Conservation (phyloP, 805 yeast genomes). For the Candida sanyiensis region DNA sequence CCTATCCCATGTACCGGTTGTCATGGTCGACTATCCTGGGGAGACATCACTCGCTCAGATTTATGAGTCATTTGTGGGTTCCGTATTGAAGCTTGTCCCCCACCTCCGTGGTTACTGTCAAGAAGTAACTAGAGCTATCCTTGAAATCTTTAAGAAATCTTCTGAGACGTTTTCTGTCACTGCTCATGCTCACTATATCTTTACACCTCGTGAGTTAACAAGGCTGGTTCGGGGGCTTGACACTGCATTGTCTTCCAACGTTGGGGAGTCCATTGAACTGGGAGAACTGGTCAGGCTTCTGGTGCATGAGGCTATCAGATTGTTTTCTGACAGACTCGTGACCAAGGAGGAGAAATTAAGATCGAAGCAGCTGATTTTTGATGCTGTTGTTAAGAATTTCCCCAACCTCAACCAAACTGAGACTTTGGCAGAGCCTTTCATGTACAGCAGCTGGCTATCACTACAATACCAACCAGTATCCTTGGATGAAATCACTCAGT, state of each 20-base stretch:
- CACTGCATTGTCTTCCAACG: constrained; percentile 31
- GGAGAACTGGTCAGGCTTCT: constrained; percentile 54
- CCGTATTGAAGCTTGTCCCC: constrained; percentile 58
- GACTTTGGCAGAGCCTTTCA: constrained; percentile 44
- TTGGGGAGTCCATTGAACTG: constrained; percentile 33
- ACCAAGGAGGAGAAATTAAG: constrained; percentile 39
- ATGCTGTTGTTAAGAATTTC: constrained; percentile 36
- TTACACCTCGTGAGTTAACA: constrained; percentile 87
- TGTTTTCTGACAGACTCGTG: constrained; percentile 71
- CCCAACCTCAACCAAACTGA: constrained; percentile 35
- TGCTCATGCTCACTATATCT: constrained; percentile 56
- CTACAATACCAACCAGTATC: constrained; percentile 53
- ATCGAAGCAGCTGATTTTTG: constrained; percentile 38
- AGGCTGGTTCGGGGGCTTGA: constrained; percentile 80
- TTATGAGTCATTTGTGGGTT: constrained; percentile 51
- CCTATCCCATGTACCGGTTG: constrained; percentile 55
- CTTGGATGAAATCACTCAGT: constrained; percentile 40
- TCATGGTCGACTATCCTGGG: constrained; percentile 80
- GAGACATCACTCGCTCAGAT: constrained; percentile 55
- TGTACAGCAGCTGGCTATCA: constrained; percentile 74
- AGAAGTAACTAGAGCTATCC: constrained; percentile 57
- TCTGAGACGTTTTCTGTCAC: constrained; percentile 33
- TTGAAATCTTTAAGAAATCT: constrained; percentile 50
- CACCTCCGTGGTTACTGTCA: constrained; percentile 47
- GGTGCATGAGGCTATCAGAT: constrained; percentile 75